A percentile compares a stretch with the other conserved stretches of the same genome.
Evolutionary conservation across 2,329 filamentous ascomycete genomes (phyloP).

Genomic region (Xylaria polymorpha): DNA sequence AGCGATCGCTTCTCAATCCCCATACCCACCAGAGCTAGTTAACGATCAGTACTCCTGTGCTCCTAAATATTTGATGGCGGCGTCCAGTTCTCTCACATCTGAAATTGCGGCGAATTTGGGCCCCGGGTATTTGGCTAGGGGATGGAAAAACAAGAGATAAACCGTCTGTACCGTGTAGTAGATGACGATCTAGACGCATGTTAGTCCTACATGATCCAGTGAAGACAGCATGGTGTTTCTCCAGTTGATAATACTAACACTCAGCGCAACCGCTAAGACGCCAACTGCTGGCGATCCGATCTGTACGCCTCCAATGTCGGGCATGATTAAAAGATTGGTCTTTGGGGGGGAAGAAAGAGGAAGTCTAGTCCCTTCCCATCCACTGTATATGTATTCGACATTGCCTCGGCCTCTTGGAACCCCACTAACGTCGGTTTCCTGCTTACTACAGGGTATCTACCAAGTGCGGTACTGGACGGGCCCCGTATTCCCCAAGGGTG

Average conservation of each 20-base stretch:
- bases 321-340: slow-evolving; percentile 16
- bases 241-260: slow-evolving; percentile 16
- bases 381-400: neutral
- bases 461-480: neutral
- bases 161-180: slow-evolving; percentile 20
- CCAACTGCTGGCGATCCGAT: slow-evolving; percentile 15
- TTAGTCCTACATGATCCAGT: slow-evolving; percentile 7
- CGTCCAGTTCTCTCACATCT: slow-evolving; percentile 26
- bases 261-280: slow-evolving; percentile 13
- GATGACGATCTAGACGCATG: slow-evolving; percentile 14
- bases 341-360: neutral
- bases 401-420: neutral
- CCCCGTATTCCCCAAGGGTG: neutral
- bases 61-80: neutral
- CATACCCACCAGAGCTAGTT: slow-evolving; percentile 39
- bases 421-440: neutral
- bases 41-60: neutral
- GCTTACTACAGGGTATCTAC: neutral
- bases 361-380: neutral
- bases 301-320: slow-evolving; percentile 16
- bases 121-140: slow-evolving; percentile 40
- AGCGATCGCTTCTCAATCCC: slow-evolving; percentile 26
- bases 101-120: slow-evolving; percentile 40
- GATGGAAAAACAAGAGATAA: slow-evolving; percentile 39
- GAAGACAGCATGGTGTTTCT: neutral